Evolutionary conservation across 768 basidiomycete genomes (phyloP).

Genomic region (Agrocybe praecox): DNA sequence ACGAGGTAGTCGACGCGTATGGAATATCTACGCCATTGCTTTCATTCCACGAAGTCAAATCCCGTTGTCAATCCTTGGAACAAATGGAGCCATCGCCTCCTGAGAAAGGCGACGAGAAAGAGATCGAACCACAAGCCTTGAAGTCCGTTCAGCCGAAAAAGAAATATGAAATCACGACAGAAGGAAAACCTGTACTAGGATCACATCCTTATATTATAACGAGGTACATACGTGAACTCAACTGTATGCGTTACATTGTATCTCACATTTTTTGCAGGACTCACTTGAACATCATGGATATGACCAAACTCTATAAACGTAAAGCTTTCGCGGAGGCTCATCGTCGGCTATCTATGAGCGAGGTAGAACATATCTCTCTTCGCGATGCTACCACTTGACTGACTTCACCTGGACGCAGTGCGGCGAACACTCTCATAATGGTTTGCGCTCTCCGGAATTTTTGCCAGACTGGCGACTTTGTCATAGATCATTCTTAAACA

Average conservation of each 20-base stretch:
- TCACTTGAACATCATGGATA: conserved; percentile 32
- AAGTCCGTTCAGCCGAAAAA: neutral
- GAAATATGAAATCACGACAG: conserved; percentile 8
- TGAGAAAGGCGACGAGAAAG: neutral
- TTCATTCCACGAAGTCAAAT: conserved; percentile 29
- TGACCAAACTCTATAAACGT: conserved; percentile 30
- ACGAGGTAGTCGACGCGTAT: conserved; percentile 34
- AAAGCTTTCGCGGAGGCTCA: conserved; percentile 29
- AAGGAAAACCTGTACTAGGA: conserved; percentile 15
- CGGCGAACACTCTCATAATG: neutral
- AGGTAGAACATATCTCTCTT: conserved; percentile 15
- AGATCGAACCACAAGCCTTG: neutral
- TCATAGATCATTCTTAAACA: conserved; percentile 19
- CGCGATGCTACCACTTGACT: neutral
- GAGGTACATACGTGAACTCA: conserved; percentile 20
- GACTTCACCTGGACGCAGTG: neutral
- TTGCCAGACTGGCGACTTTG: conserved; percentile 20
- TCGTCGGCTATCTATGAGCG: conserved; percentile 16
- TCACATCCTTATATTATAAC: conserved; percentile 39
- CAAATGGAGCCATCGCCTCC: neutral
- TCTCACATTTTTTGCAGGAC: conserved; percentile 23
- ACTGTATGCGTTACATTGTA: neutral
- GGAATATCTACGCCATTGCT: conserved; percentile 26
- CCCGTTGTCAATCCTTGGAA: conserved; percentile 13
- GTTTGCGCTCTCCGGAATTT: too few species aligned